These are phyloP conservation scores for Pythium dissimile DNA, from an alignment of 352 stramenopile genomes.

Conservation along the genomic window DNA sequence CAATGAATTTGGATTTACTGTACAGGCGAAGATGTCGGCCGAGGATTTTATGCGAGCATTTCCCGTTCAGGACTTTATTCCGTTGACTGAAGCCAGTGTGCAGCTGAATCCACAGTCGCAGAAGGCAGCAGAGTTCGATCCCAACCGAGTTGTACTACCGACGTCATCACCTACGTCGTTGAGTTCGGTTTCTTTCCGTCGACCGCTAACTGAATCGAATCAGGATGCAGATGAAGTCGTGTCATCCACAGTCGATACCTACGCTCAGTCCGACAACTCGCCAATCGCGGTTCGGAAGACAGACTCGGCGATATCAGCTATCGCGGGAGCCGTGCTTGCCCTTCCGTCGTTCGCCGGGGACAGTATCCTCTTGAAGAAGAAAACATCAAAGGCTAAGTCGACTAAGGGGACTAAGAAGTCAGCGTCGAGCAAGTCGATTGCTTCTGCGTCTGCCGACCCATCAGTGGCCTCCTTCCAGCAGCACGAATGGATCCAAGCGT, in stretches of 20 bases:
- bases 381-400: neutral
- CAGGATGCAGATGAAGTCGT: neutral
- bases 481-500: conserved; percentile 30
- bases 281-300: neutral
- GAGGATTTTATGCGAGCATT: conserved; percentile 68
- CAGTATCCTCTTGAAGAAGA: conserved; percentile 41
- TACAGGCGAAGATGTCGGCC: conserved; percentile 25
- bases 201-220: too few relatives aligned
- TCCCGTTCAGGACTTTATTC: conserved; percentile 72
- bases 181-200: too few relatives aligned
- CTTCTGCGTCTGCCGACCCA: neutral
- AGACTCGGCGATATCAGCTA: conserved; percentile 18
- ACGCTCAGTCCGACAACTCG: too few relatives aligned
- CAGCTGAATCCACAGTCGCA: neutral
- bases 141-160: too few relatives aligned
- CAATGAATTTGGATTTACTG: too few relatives aligned
- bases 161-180: neutral
- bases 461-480: conserved; percentile 28
- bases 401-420: conserved; percentile 7
- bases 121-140: neutral
- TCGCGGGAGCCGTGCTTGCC: conserved; percentile 44
- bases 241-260: too few relatives aligned
- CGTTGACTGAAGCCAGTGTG: neutral
- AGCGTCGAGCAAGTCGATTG: conserved; percentile 1
- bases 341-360: conserved; percentile 44